Conservation (phyloP, 495 filamentous ascomycete genomes). For the Penicillium dipodomyicola region DNA sequence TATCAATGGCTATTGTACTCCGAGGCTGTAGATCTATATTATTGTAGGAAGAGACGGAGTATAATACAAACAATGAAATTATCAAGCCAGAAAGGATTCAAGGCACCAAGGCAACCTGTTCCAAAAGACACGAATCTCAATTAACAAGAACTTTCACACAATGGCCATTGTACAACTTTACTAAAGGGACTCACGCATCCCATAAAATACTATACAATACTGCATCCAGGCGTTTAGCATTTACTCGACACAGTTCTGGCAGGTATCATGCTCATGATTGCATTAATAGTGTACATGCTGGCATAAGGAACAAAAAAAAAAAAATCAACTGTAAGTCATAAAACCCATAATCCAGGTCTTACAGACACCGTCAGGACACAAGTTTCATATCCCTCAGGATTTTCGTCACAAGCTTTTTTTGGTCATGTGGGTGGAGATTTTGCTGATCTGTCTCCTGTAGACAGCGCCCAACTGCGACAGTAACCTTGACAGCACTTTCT, state of each 20-base stretch:
- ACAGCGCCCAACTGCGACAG: slow-evolving; percentile 76
- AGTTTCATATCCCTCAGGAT: slow-evolving; percentile 54
- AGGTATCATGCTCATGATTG: slow-evolving; percentile 5
- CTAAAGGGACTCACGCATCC: background rate
- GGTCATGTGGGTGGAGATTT: slow-evolving; percentile 64
- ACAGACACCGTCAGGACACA: slow-evolving; percentile 23
- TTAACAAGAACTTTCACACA: background rate
- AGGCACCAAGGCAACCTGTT: background rate
- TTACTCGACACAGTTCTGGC: background rate
- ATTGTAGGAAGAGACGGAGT: background rate
- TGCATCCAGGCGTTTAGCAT: background rate
- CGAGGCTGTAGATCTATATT: background rate
- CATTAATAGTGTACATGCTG: slow-evolving; percentile 17
- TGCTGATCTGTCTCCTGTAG: slow-evolving; percentile 71
- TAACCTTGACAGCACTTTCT: slow-evolving; percentile 53
- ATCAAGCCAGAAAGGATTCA: background rate
- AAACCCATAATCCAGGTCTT: background rate
- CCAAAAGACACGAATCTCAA: background rate
- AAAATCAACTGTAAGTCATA: background rate
- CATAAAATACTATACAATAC: background rate
- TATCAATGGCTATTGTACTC: background rate
- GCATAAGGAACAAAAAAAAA: slow-evolving; percentile 10
- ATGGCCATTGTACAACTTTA: background rate
- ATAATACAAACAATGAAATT: background rate
- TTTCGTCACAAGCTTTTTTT: slow-evolving; percentile 76